Evolutionary conservation across 2,329 filamentous ascomycete species (phyloP).

Genomic region (Magnaporthales sp.): DNA sequence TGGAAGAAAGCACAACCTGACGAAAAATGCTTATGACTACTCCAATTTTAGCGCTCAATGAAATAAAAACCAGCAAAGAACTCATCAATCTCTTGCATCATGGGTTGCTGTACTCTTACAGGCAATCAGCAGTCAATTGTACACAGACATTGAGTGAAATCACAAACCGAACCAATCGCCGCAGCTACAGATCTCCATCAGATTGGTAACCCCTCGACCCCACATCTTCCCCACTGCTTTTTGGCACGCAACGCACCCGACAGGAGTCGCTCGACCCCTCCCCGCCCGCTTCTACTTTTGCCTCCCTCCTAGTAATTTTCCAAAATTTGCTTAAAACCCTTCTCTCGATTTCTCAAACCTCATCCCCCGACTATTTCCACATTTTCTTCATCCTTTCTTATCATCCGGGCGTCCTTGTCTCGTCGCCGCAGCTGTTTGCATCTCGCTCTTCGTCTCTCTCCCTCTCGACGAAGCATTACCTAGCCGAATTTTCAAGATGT

Average conservation of each 20-base stretch:
- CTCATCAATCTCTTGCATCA: not conserved
- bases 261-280: constrained; percentile 4
- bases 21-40: not conserved
- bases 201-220: constrained; percentile 5
- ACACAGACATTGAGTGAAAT: not conserved
- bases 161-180: not conserved
- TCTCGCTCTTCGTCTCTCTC: constrained; percentile 2
- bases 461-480: constrained; percentile 2
- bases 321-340: constrained; percentile 6
- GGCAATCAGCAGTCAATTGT: not conserved
- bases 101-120: not conserved
- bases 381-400: constrained; percentile 1
- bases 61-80: not conserved
- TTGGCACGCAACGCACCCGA: constrained; percentile 1
- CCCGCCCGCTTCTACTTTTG: constrained; percentile 5
- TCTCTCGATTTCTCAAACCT: constrained; percentile 2
- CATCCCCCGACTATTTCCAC: not conserved
- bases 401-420: not conserved
- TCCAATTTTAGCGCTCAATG: not conserved
- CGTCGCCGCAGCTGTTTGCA: constrained; percentile 1
- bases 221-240: constrained; percentile 4
- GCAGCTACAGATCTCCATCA: constrained; percentile 3
- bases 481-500: constrained; percentile 5
- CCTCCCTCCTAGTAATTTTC: constrained; percentile 6
- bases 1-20: not conserved